Percentiles rank a stretch among this genome's conserved stretches.
These are phyloP conservation scores for Camellia sinensis DNA, from an alignment of 148 eudicot species.

Conservation along the genomic window DNA sequence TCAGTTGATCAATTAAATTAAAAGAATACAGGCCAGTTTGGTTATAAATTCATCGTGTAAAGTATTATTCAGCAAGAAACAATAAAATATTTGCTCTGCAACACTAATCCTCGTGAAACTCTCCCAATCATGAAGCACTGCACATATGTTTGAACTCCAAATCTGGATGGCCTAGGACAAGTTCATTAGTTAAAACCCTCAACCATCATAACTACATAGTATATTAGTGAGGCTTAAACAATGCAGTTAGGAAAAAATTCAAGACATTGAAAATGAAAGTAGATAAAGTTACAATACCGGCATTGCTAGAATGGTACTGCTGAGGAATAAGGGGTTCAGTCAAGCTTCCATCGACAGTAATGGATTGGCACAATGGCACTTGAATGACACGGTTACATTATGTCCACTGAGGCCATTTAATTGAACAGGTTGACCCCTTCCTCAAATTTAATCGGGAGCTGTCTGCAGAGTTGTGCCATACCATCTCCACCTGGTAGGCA, in stretches of 20 bases:
- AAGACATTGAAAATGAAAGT: not conserved
- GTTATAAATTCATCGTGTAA: not conserved
- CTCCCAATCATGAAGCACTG: not conserved
- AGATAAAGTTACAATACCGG: constrained; percentile 2
- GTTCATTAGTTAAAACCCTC: not conserved
- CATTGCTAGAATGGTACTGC: constrained; percentile 2
- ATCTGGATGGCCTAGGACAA: not conserved
- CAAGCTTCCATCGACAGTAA: constrained; percentile 1
- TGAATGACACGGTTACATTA: constrained; percentile 19
- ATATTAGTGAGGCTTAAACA: not conserved
- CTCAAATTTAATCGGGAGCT: constrained; percentile 41
- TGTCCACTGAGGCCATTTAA: constrained; percentile 57
- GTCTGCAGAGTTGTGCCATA: constrained; percentile 70
- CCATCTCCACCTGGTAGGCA: constrained; percentile 70
- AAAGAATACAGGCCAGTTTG: not conserved
- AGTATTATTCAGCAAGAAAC: not conserved
- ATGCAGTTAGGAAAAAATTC: not conserved
- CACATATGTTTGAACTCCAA: not conserved
- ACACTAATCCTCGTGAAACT: not conserved
- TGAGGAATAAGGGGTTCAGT: not conserved
- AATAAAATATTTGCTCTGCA: too few species aligned
- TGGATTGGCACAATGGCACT: not conserved
- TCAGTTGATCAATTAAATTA: not conserved
- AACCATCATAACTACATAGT: not conserved
- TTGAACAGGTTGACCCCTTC: constrained; percentile 47